phyloP scores from a whole-genome alignment of 2,329 filamentous ascomycete species.

The Claviceps pazoutovae region DNA sequence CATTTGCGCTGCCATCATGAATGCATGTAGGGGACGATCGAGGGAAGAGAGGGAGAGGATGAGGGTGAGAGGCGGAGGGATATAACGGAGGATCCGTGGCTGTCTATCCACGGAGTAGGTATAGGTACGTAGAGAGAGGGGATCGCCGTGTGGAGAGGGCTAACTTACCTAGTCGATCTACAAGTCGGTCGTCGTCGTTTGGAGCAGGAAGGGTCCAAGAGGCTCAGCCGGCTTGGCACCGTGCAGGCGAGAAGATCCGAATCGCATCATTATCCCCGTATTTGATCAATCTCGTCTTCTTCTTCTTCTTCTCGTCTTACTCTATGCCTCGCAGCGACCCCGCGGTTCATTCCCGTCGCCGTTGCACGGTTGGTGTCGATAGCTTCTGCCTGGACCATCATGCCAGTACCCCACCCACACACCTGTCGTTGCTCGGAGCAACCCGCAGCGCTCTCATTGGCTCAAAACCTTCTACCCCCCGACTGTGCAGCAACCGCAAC shows the following conservation, averaged over 20 bases:
- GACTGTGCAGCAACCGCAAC: constrained; percentile 11
- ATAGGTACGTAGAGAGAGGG: not conserved
- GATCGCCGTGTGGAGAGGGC: not conserved
- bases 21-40: constrained; percentile 14
- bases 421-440: constrained; percentile 18
- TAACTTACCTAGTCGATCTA: not conserved
- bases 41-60: not conserved
- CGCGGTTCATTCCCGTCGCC: not conserved
- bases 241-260: not conserved
- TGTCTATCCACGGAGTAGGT: not conserved
- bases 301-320: too few species aligned
- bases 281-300: not conserved
- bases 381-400: not conserved
- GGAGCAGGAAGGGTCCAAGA: not conserved
- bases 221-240: not conserved
- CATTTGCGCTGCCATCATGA: constrained; percentile 18
- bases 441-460: constrained; percentile 19
- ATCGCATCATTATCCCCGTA: too few species aligned
- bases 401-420: not conserved
- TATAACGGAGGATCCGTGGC: not conserved
- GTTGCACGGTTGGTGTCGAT: not conserved
- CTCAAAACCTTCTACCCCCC: constrained; percentile 11
- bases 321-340: not conserved
- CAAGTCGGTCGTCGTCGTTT: not conserved
- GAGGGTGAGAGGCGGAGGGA: not conserved